Evolutionary conservation across 202 grass and related monocot species (phyloP).

Genomic region (Bolboschoenoplectus hybrid): DNA sequence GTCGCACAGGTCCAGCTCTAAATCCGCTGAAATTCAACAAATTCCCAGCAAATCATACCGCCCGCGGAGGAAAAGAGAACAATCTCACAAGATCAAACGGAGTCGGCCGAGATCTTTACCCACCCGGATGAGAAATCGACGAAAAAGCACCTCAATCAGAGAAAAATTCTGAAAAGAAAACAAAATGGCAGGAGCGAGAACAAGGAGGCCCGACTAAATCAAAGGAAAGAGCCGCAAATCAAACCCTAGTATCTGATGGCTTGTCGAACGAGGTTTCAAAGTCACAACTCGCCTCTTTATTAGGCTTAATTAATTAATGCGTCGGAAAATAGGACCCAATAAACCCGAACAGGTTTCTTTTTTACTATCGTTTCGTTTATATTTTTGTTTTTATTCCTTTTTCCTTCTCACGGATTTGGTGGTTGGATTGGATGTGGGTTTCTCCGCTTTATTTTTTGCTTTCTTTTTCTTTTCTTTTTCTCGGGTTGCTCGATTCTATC

Average conservation of each 20-base stretch:
- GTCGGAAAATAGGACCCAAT: constrained; percentile 24
- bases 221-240: constrained; percentile 34
- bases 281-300: constrained; percentile 35
- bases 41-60: constrained; percentile 47
- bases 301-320: constrained; percentile 32
- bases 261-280: constrained; percentile 17
- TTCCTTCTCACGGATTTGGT: constrained; percentile 39
- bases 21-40: constrained; percentile 42
- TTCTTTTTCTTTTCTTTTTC: constrained; percentile 41
- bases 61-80: constrained; percentile 27
- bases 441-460: constrained; percentile 27
- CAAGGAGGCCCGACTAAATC: constrained; percentile 23
- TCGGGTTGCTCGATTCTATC: constrained; percentile 43
- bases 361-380: constrained; percentile 22
- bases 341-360: constrained; percentile 34
- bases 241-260: constrained; percentile 37
- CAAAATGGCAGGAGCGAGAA: constrained; percentile 41
- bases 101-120: constrained; percentile 49
- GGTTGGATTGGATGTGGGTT: constrained; percentile 38
- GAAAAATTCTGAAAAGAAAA: constrained; percentile 25
- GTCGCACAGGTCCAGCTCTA: constrained; percentile 29
- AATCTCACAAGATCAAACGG: constrained; percentile 56
- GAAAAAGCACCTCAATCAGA: constrained; percentile 32
- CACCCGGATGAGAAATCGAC: constrained; percentile 43
- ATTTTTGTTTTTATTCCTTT: constrained; percentile 28